A percentile compares a stretch with the other conserved stretches of the same genome.
Evolutionary conservation across 2,329 filamentous ascomycete species (phyloP).

Genomic region (Ascochyta fabae): DNA sequence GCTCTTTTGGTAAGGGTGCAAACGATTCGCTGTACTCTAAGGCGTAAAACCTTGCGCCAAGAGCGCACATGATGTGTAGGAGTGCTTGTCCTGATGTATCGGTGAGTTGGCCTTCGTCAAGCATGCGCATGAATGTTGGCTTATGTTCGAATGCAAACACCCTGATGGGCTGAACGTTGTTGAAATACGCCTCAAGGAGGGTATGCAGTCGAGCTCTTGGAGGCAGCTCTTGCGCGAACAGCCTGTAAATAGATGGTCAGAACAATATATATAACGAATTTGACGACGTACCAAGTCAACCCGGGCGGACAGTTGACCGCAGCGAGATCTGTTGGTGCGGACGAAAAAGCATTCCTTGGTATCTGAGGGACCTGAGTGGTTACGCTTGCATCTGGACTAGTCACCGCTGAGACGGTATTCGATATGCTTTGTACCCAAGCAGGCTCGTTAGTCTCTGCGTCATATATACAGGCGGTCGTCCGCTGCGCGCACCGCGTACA

Average conservation of each 20-base stretch:
- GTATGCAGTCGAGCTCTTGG: constrained; percentile 32
- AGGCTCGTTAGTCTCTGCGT: constrained; percentile 38
- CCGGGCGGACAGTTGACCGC: constrained; percentile 31
- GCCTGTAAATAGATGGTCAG: constrained; percentile 18
- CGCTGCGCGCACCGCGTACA: constrained; percentile 39
- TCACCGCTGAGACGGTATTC: constrained; percentile 13
- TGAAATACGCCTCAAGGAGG: constrained; percentile 41
- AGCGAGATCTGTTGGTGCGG: constrained; percentile 17
- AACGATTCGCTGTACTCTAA: constrained; percentile 41
- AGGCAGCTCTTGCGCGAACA: constrained; percentile 34
- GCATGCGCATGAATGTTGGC: constrained; percentile 43
- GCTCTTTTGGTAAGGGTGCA: constrained; percentile 33
- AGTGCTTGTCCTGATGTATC: constrained; percentile 39
- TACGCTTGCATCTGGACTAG: constrained; percentile 15
- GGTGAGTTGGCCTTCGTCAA: constrained; percentile 40
- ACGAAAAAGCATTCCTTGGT: constrained; percentile 19
- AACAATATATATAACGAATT: background rate
- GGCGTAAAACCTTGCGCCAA: constrained; percentile 39
- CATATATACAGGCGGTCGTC: constrained; percentile 33
- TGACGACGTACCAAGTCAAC: constrained; percentile 27
- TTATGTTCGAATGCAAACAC: constrained; percentile 43
- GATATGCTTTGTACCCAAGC: constrained; percentile 42
- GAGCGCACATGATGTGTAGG: constrained; percentile 43
- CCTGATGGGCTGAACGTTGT: constrained; percentile 38
- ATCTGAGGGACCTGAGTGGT: constrained; percentile 25